phyloP scores from a whole-genome alignment of 768 basidiomycete genomes.

The Ramaria sp. region DNA sequence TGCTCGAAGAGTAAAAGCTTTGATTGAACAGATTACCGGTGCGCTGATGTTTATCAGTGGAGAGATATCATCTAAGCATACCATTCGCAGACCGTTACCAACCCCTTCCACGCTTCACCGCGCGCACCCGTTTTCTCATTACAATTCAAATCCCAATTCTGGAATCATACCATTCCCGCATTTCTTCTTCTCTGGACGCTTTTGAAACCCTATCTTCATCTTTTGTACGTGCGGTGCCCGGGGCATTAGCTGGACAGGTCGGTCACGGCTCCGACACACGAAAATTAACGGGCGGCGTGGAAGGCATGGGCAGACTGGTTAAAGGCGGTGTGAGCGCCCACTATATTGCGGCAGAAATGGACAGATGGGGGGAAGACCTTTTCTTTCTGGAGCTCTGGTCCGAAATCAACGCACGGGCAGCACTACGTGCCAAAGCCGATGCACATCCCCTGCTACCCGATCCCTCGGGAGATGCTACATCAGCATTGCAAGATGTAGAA shows the following conservation, averaged over 20 bases:
- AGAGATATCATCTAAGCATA: neutral
- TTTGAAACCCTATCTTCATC: slow-evolving; percentile 87
- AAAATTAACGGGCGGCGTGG: slow-evolving; percentile 69
- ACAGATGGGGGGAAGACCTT: slow-evolving; percentile 81
- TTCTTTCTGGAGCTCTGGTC: slow-evolving; percentile 89
- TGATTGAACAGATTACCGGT: slow-evolving; percentile 92
- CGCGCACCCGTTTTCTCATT: slow-evolving; percentile 77
- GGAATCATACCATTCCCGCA: slow-evolving; percentile 63
- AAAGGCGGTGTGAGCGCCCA: slow-evolving; percentile 78
- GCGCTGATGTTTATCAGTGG: neutral
- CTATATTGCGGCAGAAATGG: slow-evolving; percentile 61
- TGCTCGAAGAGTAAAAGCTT: slow-evolving; percentile 68
- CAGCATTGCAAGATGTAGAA: neutral
- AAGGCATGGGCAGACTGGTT: slow-evolving; percentile 73
- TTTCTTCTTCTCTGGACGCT: slow-evolving; percentile 80
- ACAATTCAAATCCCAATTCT: slow-evolving; percentile 80
- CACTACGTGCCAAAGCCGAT: slow-evolving; percentile 45
- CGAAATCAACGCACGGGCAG: slow-evolving; percentile 55
- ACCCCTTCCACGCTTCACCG: slow-evolving; percentile 65
- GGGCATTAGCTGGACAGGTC: slow-evolving; percentile 59
- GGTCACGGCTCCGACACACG: slow-evolving; percentile 43
- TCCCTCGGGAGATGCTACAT: slow-evolving; percentile 15
- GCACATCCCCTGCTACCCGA: slow-evolving; percentile 41
- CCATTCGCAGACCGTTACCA: slow-evolving; percentile 70
- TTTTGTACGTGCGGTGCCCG: slow-evolving; percentile 85